A percentile compares a stretch with the other conserved stretches of the same genome.
Evolutionary conservation across 805 yeast genomes (phyloP).

Genomic region (Wickerhamomyces subpelliculosus): DNA sequence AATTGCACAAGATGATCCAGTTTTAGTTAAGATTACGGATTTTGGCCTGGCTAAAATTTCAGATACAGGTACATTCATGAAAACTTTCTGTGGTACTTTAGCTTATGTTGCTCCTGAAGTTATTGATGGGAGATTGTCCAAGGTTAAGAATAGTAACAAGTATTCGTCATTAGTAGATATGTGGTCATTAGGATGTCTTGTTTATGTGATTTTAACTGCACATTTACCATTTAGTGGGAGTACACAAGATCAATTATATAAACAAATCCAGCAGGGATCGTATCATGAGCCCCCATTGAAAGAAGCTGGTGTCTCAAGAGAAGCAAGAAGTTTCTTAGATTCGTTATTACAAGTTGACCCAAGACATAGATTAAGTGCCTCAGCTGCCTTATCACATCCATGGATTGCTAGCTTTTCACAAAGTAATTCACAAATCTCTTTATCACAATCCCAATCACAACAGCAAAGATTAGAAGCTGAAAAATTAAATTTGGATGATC

Average conservation of each 20-base stretch:
- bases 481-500: conserved; percentile 11
- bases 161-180: conserved; percentile 90
- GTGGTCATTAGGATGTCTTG: conserved; percentile 96
- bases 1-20: conserved; percentile 87
- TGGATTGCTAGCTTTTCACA: conserved; percentile 50
- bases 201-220: conserved; percentile 86
- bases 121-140: conserved; percentile 33
- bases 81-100: conserved; percentile 94
- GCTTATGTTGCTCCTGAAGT: conserved; percentile 98
- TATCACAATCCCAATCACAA: conserved; percentile 68
- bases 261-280: conserved; percentile 68
- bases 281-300: conserved; percentile 73
- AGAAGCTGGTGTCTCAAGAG: conserved; percentile 55
- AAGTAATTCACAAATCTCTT: conserved; percentile 37
- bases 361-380: conserved; percentile 61
- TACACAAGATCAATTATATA: conserved; percentile 80
- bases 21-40: conserved; percentile 86
- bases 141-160: conserved; percentile 21
- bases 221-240: conserved; percentile 93
- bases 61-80: conserved; percentile 78
- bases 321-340: conserved; percentile 67
- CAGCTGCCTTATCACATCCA: conserved; percentile 66
- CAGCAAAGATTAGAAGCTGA: conserved; percentile 40
- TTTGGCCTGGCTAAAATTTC: conserved; percentile 93
- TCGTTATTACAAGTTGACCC: conserved; percentile 75